Evolutionary conservation across 1,284 basidiomycete species (phyloP).

Genomic region (Calocybe gambosa): DNA sequence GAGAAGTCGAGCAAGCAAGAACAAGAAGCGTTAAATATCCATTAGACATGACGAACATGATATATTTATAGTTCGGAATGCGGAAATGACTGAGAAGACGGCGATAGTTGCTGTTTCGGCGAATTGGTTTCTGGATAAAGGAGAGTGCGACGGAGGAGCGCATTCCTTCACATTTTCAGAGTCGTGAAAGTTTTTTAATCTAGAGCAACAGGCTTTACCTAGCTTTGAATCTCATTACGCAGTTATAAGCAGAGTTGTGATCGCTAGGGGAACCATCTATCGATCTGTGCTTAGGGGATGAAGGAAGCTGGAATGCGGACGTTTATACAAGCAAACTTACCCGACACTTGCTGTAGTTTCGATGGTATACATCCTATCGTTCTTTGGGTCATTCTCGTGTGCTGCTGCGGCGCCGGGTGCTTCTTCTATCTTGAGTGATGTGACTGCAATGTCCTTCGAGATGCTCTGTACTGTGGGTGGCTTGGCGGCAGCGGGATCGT

Average conservation of each 20-base stretch:
- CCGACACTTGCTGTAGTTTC: slow-evolving; percentile 50
- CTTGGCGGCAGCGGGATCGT: slow-evolving; percentile 34
- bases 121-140: slow-evolving; percentile 34
- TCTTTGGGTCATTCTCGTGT: slow-evolving; percentile 43
- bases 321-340: slow-evolving; percentile 22
- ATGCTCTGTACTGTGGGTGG: slow-evolving; percentile 52
- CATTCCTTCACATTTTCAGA: slow-evolving; percentile 38
- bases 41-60: too few species aligned
- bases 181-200: slow-evolving; percentile 1
- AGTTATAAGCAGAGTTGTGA: slow-evolving; percentile 39
- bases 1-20: slow-evolving; percentile 15
- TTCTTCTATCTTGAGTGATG: slow-evolving; percentile 55
- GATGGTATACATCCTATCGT: slow-evolving; percentile 68
- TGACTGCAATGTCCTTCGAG: slow-evolving; percentile 52
- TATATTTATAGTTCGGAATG: neutral
- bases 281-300: slow-evolving; percentile 16
- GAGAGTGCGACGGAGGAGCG: slow-evolving; percentile 48
- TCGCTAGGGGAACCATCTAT: slow-evolving; percentile 36
- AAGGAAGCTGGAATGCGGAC: slow-evolving; percentile 5
- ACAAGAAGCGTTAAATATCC: slow-evolving; percentile 14
- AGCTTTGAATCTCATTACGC: slow-evolving; percentile 58
- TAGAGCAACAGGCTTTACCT: slow-evolving; percentile 36
- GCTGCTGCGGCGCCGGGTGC: slow-evolving; percentile 60
- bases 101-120: slow-evolving; percentile 2
- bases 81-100: slow-evolving; percentile 4